Evolutionary conservation across 805 yeast genomes (phyloP).

Genomic region (Kazachstania africana): DNA sequence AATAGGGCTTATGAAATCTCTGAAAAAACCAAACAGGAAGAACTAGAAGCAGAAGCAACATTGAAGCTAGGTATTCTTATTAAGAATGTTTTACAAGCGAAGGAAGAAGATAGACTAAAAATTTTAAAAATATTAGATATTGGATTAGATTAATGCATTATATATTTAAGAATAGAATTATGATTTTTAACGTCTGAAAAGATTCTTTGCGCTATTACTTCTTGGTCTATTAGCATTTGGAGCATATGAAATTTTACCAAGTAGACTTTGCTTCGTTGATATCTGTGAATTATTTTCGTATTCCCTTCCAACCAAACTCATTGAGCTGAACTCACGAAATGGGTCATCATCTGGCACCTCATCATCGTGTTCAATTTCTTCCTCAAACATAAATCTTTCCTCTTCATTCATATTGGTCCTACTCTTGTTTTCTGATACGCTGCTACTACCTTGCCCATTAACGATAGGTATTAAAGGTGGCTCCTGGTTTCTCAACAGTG

Average conservation of each 20-base stretch:
- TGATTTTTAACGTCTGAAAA: no score
- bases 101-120: background rate
- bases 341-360: constrained; percentile 49
- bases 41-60: constrained; percentile 3
- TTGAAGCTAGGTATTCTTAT: constrained; percentile 4
- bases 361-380: constrained; percentile 25
- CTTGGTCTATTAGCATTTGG: constrained; percentile 30
- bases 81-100: no score
- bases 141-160: constrained; percentile 1
- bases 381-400: constrained; percentile 23
- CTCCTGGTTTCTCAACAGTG: constrained; percentile 76
- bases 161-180: background rate
- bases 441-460: constrained; percentile 30
- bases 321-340: constrained; percentile 73
- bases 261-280: constrained; percentile 34
- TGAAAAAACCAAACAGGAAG: constrained; percentile 8
- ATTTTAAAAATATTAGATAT: background rate
- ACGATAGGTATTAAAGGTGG: constrained; percentile 94
- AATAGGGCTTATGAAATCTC: constrained; percentile 31
- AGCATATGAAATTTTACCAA: constrained; percentile 32
- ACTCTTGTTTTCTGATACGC: background rate
- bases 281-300: constrained; percentile 43
- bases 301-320: constrained; percentile 58
- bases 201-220: constrained; percentile 28
- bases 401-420: constrained; percentile 9